Base-by-base conservation (phyloP, 2,329 filamentous ascomycete species). In the Hymenoscyphus fructigenus region DNA sequence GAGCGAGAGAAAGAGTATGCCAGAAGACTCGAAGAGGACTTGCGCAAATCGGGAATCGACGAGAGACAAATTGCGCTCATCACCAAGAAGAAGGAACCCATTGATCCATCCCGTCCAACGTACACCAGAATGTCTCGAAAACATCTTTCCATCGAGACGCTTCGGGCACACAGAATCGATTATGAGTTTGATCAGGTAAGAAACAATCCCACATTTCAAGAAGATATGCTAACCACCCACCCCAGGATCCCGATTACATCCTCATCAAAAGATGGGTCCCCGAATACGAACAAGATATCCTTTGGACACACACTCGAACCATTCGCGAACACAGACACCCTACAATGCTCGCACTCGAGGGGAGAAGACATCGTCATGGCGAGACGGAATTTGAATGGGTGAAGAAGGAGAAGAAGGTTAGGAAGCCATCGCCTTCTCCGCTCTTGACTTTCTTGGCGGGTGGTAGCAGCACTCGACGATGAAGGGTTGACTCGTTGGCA, bases 181-280 rank as follows among this genome's bases (percentile, higher is more conserved):
- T 89, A 81, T 69, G 83, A 87, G 61, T 75, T 82, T 60, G 87
- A 89, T 67, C 66, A 76, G 66, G 86, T 88, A 77, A 76, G 83
- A 75, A 20, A 15, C 20, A 26, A 41, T 28, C 4, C 26, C 29
- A n/a, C 29, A 10, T 56, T 32, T 36, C 26, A 47, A 12, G 17
- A 26, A 55, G 15, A 28, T n/a, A 58, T 69, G 26, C 47, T 86
- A 78, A 76, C 73, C 71, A 15, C 63, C 79, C 60, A 75, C 69
- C 60, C 75, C 69, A 87, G 82, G 88, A 93, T 72, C 83, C 85
- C 20, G 86, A 90, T 57, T 93, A 86, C 70, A 80, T 93, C 63
- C 77, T 93, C 65, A 90, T 93, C 78, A 91, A 90, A 77, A 83
- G 87, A 63, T 91, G 86, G 86, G 86, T 93, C 60, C 84, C 86